These are phyloP conservation scores for Cladophialophora immunda DNA, from an alignment of 2,329 filamentous ascomycete genomes.

Conservation along the genomic window DNA sequence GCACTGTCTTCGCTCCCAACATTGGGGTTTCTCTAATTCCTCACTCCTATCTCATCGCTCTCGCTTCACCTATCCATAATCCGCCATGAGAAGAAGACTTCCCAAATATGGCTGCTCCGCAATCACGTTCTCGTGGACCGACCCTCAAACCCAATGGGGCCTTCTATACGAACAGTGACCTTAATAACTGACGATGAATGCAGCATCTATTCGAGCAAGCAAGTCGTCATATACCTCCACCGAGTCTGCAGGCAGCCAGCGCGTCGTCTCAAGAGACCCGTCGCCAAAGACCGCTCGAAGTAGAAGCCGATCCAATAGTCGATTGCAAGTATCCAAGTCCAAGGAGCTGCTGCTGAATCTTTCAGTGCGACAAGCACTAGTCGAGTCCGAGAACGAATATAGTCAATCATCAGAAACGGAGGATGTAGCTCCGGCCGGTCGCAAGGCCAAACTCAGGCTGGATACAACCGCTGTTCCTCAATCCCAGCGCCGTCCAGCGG, in stretches of 20 bases:
- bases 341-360: conserved; percentile 37
- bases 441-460: conserved; percentile 36
- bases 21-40: conserved; percentile 4
- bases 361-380: conserved; percentile 30
- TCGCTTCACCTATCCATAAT: conserved; percentile 6
- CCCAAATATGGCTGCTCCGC: background rate
- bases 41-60: background rate
- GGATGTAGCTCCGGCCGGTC: conserved; percentile 24
- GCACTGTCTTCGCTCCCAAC: background rate
- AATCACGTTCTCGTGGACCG: background rate
- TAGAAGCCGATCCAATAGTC: conserved; percentile 35
- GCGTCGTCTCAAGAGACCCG: conserved; percentile 23
- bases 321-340: conserved; percentile 34
- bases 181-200: conserved; percentile 12
- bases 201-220: conserved; percentile 25
- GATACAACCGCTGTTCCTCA: conserved; percentile 34
- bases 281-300: conserved; percentile 36
- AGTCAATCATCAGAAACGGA: conserved; percentile 30
- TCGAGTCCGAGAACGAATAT: conserved; percentile 39
- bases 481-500: conserved; percentile 27
- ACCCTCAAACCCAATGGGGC: background rate
- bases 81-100: background rate
- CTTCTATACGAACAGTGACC: background rate
- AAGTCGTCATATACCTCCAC: conserved; percentile 23
- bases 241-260: conserved; percentile 23